Base-by-base conservation (phyloP, 2,329 filamentous ascomycete genomes). In the Epichloe scottii region DNA sequence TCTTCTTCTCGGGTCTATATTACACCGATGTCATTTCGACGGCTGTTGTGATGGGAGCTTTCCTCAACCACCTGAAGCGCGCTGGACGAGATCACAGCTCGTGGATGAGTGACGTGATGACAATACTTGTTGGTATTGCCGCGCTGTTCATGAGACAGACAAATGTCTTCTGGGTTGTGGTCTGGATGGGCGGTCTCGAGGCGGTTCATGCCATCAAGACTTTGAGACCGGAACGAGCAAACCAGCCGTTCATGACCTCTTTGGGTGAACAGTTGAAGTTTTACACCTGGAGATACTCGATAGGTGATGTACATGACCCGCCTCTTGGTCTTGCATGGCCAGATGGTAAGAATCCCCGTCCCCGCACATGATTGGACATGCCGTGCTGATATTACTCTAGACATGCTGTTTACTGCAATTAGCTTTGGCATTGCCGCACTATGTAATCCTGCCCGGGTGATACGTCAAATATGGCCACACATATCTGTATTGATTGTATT, bases 1-100 rank as follows among this genome's bases (percentile, higher is more conserved):
- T 95, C 74, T 98, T 98, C 75, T 98, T 98, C 67, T 93, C 89
- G 0, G 89, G 81, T 0, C 72, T 98, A 7, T 98, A 95, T 66
- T 98, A 98, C 66, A 98, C 93, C 0, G 93, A 98, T 65, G 78
- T 96, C 3, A 75, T 87, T 48, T 94, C 91, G 0, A 87, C 89
- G 0, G 72, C 87, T 7, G 75, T 82, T 1, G 87, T 96, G 0
- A 69, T 96, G 8, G 64, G 81, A 2, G 79, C 81, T 1, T 93
- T 90, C 61, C 70, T 76, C 37, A 71, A 76, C 51, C 76, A 78
- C 54, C 65, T 82, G 4, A 54, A 62, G 23, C 73, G 78, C 15
- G 55, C 76, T 2, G 66, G 65, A 17, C 52, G 56, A 34, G 55
- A 60, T 11, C 48, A 45, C 6, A 66, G 62, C 5, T 67, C 68